These are phyloP conservation scores for Hypomyces perniciosus DNA, from an alignment of 2,329 filamentous ascomycete genomes.

Conservation along the genomic window DNA sequence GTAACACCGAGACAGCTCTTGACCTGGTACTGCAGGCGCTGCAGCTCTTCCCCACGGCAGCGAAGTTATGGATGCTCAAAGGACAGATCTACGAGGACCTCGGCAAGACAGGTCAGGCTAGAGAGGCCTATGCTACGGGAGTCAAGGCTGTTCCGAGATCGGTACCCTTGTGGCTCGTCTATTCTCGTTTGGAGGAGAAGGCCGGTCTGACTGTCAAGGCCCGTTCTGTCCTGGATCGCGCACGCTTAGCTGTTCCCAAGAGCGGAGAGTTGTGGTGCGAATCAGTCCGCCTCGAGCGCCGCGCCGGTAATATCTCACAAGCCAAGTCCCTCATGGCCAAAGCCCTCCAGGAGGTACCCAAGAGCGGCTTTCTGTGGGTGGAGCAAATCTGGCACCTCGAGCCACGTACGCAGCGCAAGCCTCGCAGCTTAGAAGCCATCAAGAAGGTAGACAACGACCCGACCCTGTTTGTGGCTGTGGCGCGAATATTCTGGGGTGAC, in stretches of 20 bases:
- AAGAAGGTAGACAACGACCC: conserved; percentile 95
- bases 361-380: conserved; percentile 80
- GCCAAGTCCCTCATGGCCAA: conserved; percentile 91
- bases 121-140: conserved; percentile 83
- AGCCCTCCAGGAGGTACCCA: conserved; percentile 85
- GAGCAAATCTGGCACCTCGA: conserved; percentile 97
- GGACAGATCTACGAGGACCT: conserved; percentile 92
- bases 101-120: conserved; percentile 72
- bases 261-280: conserved; percentile 84
- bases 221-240: conserved; percentile 86
- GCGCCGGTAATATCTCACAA: conserved; percentile 74
- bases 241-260: conserved; percentile 80
- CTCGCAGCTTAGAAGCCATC: conserved; percentile 86
- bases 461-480: conserved; percentile 81
- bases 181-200: conserved; percentile 80
- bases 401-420: conserved; percentile 83
- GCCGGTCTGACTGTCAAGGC: conserved; percentile 83
- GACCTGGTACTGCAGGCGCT: conserved; percentile 83
- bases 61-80: conserved; percentile 98
- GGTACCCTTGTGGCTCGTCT: conserved; percentile 83
- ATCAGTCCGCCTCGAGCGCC: conserved; percentile 85
- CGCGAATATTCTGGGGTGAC: conserved; percentile 94
- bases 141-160: conserved; percentile 81
- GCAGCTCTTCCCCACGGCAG: conserved; percentile 74
- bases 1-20: conserved; percentile 72